These are phyloP conservation scores for Alternaria solani DNA, from an alignment of 2,329 filamentous ascomycete genomes.

Conservation along the genomic window DNA sequence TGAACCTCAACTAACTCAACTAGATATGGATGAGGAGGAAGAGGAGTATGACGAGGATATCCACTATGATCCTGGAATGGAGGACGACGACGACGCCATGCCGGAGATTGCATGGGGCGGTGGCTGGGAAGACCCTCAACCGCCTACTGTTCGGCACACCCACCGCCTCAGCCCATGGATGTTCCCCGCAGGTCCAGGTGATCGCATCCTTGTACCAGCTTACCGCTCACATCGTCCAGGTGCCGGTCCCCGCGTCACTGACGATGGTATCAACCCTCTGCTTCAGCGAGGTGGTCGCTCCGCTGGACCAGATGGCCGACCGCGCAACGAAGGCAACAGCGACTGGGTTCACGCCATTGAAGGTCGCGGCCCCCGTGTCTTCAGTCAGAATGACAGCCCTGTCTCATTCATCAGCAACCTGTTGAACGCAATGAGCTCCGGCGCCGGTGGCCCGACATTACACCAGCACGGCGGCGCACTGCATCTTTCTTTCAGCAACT, in stretches of 20 bases:
- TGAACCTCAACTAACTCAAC: slow-evolving; percentile 45
- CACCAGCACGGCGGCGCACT: slow-evolving; percentile 56
- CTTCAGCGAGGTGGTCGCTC: slow-evolving; percentile 69
- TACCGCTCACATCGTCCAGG: slow-evolving; percentile 64
- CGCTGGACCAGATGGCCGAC: slow-evolving; percentile 33
- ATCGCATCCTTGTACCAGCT: slow-evolving; percentile 51
- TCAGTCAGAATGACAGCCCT: slow-evolving; percentile 57
- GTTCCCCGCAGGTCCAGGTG: slow-evolving; percentile 64
- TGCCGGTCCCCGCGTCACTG: slow-evolving; percentile 65
- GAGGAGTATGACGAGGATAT: slow-evolving; percentile 74
- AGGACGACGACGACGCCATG: slow-evolving; percentile 57
- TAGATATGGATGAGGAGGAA: slow-evolving; percentile 68
- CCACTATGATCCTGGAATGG: slow-evolving; percentile 61
- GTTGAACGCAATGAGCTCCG: slow-evolving; percentile 62
- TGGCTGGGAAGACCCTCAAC: slow-evolving; percentile 59
- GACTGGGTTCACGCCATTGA: slow-evolving; percentile 64
- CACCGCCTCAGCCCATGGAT: slow-evolving; percentile 66
- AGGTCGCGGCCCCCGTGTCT: slow-evolving; percentile 54
- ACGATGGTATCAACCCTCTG: slow-evolving; percentile 88
- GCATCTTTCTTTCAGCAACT: slow-evolving; percentile 61
- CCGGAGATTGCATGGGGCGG: slow-evolving; percentile 58
- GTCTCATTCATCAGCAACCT: slow-evolving; percentile 66
- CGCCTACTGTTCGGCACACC: slow-evolving; percentile 58
- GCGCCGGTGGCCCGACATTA: slow-evolving; percentile 33
- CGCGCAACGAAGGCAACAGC: slow-evolving; percentile 54